Evolutionary conservation across 345 rosid genomes (phyloP).

Genomic region (Gossypium thurberi): DNA sequence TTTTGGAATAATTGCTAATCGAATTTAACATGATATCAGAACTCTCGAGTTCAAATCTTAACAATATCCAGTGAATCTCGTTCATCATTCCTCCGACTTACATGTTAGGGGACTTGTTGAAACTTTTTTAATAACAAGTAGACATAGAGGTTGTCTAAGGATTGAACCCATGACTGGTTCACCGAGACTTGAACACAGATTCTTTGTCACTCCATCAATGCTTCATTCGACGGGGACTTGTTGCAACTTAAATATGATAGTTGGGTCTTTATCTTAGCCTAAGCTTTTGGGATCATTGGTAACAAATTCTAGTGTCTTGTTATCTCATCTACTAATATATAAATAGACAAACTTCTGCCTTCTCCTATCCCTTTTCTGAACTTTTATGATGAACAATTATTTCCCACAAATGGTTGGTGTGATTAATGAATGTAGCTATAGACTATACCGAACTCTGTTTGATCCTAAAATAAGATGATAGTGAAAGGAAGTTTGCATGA

Average conservation of each 20-base stretch:
- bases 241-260: neutral
- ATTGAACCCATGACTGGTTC: too few species aligned
- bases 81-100: too few species aligned
- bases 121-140: too few species aligned
- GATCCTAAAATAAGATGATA: neutral
- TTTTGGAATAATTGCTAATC: too few species aligned
- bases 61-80: too few species aligned
- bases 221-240: neutral
- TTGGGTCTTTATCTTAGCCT: neutral
- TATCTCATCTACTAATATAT: neutral
- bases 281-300: neutral
- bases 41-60: too few species aligned
- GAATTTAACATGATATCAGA: too few species aligned
- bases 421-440: neutral
- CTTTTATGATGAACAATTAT: neutral
- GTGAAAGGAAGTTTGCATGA: neutral
- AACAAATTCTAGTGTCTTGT: neutral
- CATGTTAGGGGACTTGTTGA: too few species aligned
- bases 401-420: neutral
- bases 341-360: neutral
- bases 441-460: neutral
- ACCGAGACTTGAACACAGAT: too few species aligned
- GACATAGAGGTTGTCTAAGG: too few species aligned
- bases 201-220: too few species aligned
- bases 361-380: neutral